Conservation (phyloP, 495 filamentous ascomycete species). For the Xylaria nigripes region DNA sequence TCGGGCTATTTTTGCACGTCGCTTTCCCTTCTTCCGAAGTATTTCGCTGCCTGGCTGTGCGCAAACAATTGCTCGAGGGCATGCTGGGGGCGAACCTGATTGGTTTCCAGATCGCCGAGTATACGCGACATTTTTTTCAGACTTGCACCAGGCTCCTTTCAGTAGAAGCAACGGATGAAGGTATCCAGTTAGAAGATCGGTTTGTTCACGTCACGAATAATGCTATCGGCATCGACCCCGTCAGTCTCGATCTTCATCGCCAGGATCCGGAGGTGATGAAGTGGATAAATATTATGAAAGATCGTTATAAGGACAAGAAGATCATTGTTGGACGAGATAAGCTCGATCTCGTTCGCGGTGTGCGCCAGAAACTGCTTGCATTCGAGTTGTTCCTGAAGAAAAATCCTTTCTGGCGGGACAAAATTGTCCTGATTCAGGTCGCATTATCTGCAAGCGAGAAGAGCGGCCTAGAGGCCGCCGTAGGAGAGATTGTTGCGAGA, state of each 20-base stretch:
- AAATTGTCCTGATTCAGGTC: slow-evolving; percentile 86
- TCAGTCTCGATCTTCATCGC: slow-evolving; percentile 63
- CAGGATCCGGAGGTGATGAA: slow-evolving; percentile 59
- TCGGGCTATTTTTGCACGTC: slow-evolving; percentile 90
- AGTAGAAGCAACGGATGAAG: slow-evolving; percentile 79
- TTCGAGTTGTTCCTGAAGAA: slow-evolving; percentile 92
- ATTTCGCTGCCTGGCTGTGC: slow-evolving; percentile 78
- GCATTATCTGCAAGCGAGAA: slow-evolving; percentile 73
- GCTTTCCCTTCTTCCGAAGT: slow-evolving; percentile 94
- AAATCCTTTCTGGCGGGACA: slow-evolving; percentile 78
- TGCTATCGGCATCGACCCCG: slow-evolving; percentile 78
- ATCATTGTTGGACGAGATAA: slow-evolving; percentile 90
- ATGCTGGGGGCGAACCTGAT: slow-evolving; percentile 86
- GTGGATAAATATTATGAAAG: slow-evolving; percentile 71
- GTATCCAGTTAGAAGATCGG: slow-evolving; percentile 82
- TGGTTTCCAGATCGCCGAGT: slow-evolving; percentile 87
- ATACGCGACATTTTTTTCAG: slow-evolving; percentile 85
- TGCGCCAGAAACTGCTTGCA: slow-evolving; percentile 82
- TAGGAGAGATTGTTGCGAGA: slow-evolving; percentile 85
- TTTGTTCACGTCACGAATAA: slow-evolving; percentile 76
- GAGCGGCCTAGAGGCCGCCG: slow-evolving; percentile 72
- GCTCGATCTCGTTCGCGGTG: slow-evolving; percentile 82
- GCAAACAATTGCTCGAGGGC: slow-evolving; percentile 77
- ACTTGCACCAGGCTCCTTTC: slow-evolving; percentile 82
- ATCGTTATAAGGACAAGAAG: slow-evolving; percentile 74